A percentile compares a stretch with the other conserved stretches of the same genome.
Conservation (phyloP, 2,329 filamentous ascomycete genomes). For the Alternaria ventricosa region DNA sequence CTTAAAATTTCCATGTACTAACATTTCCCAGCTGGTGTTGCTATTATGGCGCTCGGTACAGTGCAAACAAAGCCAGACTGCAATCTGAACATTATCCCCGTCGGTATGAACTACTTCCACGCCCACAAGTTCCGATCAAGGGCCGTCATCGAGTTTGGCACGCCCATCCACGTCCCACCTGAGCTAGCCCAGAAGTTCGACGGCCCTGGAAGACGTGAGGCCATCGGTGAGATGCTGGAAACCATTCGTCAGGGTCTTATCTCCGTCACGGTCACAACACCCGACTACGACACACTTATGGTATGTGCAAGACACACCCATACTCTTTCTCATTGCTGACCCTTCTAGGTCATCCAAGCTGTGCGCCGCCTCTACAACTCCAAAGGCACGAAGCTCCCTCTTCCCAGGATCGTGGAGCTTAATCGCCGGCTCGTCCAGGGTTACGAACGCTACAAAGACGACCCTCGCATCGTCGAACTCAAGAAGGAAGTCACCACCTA, state of each 20-base stretch:
- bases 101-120: constrained; percentile 99
- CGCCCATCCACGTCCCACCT: constrained; percentile 80
- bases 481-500: constrained; percentile 80
- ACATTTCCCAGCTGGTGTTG: constrained; percentile 74
- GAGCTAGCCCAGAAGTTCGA: constrained; percentile 88
- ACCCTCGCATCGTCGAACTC: constrained; percentile 79
- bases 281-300: constrained; percentile 96
- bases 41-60: constrained; percentile 95
- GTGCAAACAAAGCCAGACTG: constrained; percentile 85
- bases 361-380: constrained; percentile 92
- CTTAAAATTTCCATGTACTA: constrained; percentile 10
- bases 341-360: constrained; percentile 78
- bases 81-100: constrained; percentile 91
- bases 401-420: constrained; percentile 91
- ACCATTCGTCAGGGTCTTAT: constrained; percentile 84
- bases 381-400: constrained; percentile 88
- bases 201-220: constrained; percentile 73
- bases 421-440: constrained; percentile 90
- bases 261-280: constrained; percentile 87
- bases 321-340: constrained; percentile 34
- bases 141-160: constrained; percentile 94
- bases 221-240: constrained; percentile 84
- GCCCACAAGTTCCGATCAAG: constrained; percentile 97
- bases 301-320: constrained; percentile 42
- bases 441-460: constrained; percentile 90